Conservation (phyloP, 441 rosid genomes). For the Capsella rubella region DNA sequence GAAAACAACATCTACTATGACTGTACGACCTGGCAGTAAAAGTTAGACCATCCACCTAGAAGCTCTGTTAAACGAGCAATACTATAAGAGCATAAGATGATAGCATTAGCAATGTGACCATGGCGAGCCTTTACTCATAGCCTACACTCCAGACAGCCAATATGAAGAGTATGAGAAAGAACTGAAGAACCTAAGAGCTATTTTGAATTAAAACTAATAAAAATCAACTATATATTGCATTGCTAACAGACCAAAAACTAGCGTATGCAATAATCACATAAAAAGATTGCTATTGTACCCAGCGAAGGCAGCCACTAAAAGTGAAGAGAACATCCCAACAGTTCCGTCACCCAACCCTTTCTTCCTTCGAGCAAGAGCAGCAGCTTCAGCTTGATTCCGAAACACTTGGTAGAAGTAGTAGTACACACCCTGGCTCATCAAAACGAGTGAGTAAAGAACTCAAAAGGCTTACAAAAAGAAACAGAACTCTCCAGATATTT, state of each 20-base stretch:
- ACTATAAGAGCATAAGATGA: constrained; percentile 19
- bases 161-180: constrained; percentile 6
- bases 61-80: constrained; percentile 3
- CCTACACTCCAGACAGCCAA: constrained; percentile 21
- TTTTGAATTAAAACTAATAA: background rate
- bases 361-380: constrained; percentile 61
- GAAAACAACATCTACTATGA: background rate
- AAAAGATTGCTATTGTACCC: constrained; percentile 56
- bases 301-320: constrained; percentile 86
- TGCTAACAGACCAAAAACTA: constrained; percentile 18
- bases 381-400: constrained; percentile 82
- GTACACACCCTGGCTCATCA: constrained; percentile 91
- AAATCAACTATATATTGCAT: background rate
- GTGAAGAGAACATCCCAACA: constrained; percentile 93
- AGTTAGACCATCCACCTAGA: constrained; percentile 11
- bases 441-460: constrained; percentile 48
- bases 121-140: background rate
- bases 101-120: constrained; percentile 15
- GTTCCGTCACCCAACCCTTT: constrained; percentile 93
- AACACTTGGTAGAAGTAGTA: constrained; percentile 99
- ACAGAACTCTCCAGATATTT: background rate
- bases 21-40: constrained; percentile 13
- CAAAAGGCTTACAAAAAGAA: constrained; percentile 13
- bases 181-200: background rate
- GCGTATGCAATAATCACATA: no score